These are phyloP conservation scores for Aspergillus sergii DNA, from an alignment of 2,329 filamentous ascomycete species.

Conservation along the genomic window DNA sequence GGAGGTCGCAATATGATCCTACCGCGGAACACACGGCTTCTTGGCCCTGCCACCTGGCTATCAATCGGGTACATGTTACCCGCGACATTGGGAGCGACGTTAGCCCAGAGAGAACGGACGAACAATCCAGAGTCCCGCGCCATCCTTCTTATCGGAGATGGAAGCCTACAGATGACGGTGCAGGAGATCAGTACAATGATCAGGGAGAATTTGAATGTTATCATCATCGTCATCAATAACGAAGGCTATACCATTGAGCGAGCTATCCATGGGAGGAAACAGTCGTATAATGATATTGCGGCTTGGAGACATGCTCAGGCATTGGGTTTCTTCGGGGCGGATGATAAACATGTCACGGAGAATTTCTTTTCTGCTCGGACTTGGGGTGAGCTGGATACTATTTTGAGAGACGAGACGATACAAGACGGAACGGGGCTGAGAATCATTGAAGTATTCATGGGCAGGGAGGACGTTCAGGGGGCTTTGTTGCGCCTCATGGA, in stretches of 20 bases:
- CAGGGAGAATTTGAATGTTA: slow-evolving; percentile 52
- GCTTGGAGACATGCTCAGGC: slow-evolving; percentile 56
- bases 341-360: slow-evolving; percentile 39
- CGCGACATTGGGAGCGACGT: slow-evolving; percentile 57
- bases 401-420: slow-evolving; percentile 41
- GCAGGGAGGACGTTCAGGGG: slow-evolving; percentile 38
- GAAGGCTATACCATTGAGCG: slow-evolving; percentile 63
- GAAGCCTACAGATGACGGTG: slow-evolving; percentile 66
- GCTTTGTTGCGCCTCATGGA: slow-evolving; percentile 35
- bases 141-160: slow-evolving; percentile 64
- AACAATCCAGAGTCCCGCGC: slow-evolving; percentile 41
- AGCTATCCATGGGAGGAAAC: slow-evolving; percentile 57
- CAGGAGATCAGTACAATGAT: slow-evolving; percentile 69
- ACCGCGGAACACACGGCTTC: slow-evolving; percentile 50
- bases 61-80: slow-evolving; percentile 65
- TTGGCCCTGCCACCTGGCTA: slow-evolving; percentile 60
- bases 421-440: slow-evolving; percentile 41
- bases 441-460: slow-evolving; percentile 48
- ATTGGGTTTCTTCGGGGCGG: slow-evolving; percentile 52
- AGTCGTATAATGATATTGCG: slow-evolving; percentile 58
- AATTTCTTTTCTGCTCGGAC: slow-evolving; percentile 45
- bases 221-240: slow-evolving; percentile 60
- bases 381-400: slow-evolving; percentile 48
- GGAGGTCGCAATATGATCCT: slow-evolving; percentile 56
- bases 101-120: slow-evolving; percentile 47